Percentiles rank a stretch among this genome's conserved stretches.
These are phyloP conservation scores for Uromyces viciae-fabae DNA, from an alignment of 1,284 basidiomycete genomes.

Conservation along the genomic window DNA sequence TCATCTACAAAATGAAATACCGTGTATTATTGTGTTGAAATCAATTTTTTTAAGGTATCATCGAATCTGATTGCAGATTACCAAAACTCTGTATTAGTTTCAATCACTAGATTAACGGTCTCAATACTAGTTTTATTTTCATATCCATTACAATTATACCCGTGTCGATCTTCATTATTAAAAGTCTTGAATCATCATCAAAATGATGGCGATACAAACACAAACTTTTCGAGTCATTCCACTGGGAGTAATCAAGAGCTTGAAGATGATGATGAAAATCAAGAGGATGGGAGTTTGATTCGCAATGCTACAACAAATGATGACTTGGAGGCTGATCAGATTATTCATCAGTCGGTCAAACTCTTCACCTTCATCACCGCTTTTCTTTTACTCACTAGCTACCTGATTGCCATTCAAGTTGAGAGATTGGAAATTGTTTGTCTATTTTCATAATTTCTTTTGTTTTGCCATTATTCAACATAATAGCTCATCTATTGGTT, in stretches of 20 bases:
- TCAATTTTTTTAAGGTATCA: constrained; percentile 19
- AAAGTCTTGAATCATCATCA: constrained; percentile 65
- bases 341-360: constrained; percentile 63
- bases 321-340: constrained; percentile 53
- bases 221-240: not conserved
- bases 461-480: not conserved
- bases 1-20: no score
- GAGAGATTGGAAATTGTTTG: constrained; percentile 59
- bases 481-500: not conserved
- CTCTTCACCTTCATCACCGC: constrained; percentile 67
- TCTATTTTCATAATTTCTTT: constrained; percentile 54
- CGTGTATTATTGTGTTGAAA: no score
- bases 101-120: constrained; percentile 87
- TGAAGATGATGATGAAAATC: constrained; percentile 50
- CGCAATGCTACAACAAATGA: not conserved
- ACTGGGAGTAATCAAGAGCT: not conserved
- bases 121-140: constrained; percentile 65
- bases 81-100: constrained; percentile 86
- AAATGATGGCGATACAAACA: not conserved
- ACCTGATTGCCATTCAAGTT: constrained; percentile 75
- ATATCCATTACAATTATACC: constrained; percentile 88
- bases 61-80: constrained; percentile 58
- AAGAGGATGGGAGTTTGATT: not conserved
- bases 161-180: constrained; percentile 86
- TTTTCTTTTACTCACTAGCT: constrained; percentile 64